Conservation (phyloP, 164 flowering plant species). For the Protea cynaroides region DNA sequence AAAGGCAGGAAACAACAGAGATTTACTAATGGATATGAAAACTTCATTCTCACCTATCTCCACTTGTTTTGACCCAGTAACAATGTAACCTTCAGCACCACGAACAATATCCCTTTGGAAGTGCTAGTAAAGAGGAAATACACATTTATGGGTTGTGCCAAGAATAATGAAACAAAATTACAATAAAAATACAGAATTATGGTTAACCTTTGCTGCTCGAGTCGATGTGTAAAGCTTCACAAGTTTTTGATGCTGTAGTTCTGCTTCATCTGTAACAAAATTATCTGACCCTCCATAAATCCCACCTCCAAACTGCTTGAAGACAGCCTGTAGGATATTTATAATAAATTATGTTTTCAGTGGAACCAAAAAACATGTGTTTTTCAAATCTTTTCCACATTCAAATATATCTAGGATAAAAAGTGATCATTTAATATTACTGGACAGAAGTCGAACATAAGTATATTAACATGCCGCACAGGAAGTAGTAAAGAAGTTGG, state of each 20-base stretch:
- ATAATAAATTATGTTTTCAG: not conserved
- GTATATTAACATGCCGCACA: too few relatives aligned
- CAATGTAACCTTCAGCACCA: conserved; percentile 82
- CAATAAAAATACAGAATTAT: conserved; percentile 1
- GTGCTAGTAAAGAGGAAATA: conserved; percentile 45
- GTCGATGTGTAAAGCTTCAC: conserved; percentile 89
- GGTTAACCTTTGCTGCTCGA: conserved; percentile 73
- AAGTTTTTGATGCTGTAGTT: conserved; percentile 69
- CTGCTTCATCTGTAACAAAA: conserved; percentile 52
- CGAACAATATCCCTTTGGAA: conserved; percentile 90
- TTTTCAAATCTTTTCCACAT: too few relatives aligned
- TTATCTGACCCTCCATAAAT: conserved; percentile 74
- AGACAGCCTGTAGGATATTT: conserved; percentile 54
- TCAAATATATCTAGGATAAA: too few relatives aligned
- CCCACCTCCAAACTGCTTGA: conserved; percentile 71
- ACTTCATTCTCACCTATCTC: conserved; percentile 58
- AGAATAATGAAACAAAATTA: not conserved
- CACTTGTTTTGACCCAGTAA: conserved; percentile 84
- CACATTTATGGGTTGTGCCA: not conserved
- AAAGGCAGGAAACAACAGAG: not conserved
- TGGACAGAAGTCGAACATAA: too few relatives aligned
- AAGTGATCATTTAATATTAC: too few relatives aligned
- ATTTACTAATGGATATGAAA: conserved; percentile 1
- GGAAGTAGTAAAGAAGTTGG: too few relatives aligned
- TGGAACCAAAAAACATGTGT: not conserved